phyloP scores from a whole-genome alignment of 2,329 filamentous ascomycete genomes.

The Exophiala bonariae region DNA sequence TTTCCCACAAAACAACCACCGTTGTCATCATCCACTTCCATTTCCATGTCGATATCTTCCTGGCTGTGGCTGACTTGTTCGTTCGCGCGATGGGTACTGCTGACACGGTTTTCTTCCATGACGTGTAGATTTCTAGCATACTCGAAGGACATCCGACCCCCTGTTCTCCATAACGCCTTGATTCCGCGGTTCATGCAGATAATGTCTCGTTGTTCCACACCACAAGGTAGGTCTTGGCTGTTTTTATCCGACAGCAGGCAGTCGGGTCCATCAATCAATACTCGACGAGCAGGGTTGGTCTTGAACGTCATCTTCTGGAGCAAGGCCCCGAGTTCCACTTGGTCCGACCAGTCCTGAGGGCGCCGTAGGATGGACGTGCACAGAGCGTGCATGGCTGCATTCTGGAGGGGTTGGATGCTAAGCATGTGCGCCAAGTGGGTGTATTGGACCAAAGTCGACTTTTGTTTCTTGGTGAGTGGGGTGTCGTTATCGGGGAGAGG shows the following conservation, averaged over 20 bases:
- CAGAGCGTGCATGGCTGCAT: constrained; percentile 6
- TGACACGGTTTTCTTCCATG: not conserved
- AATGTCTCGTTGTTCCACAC: not conserved
- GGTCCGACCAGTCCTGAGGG: constrained; percentile 1
- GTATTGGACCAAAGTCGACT: not conserved
- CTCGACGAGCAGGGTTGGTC: not conserved
- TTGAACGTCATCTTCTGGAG: not conserved
- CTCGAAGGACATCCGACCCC: not conserved
- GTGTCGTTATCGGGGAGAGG: not conserved
- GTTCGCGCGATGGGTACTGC: too few species aligned
- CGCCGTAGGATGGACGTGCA: constrained; percentile 3
- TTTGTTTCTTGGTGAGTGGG: not conserved
- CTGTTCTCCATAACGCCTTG: not conserved
- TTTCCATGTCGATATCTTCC: too few species aligned
- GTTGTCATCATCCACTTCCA: too few species aligned
- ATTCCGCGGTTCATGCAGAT: not conserved
- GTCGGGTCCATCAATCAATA: not conserved
- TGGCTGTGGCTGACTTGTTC: too few species aligned
- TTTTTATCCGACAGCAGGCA: not conserved
- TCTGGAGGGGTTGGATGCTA: constrained; percentile 2
- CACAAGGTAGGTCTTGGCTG: not conserved
- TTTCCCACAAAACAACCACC: too few species aligned
- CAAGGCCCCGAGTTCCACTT: not conserved
- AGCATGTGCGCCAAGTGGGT: constrained; percentile 4
- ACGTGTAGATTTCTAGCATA: too few species aligned